A percentile compares a stretch with the other conserved stretches of the same genome.
Conservation (phyloP, 2,329 filamentous ascomycete species). For the Rasamsonia emersonii region DNA sequence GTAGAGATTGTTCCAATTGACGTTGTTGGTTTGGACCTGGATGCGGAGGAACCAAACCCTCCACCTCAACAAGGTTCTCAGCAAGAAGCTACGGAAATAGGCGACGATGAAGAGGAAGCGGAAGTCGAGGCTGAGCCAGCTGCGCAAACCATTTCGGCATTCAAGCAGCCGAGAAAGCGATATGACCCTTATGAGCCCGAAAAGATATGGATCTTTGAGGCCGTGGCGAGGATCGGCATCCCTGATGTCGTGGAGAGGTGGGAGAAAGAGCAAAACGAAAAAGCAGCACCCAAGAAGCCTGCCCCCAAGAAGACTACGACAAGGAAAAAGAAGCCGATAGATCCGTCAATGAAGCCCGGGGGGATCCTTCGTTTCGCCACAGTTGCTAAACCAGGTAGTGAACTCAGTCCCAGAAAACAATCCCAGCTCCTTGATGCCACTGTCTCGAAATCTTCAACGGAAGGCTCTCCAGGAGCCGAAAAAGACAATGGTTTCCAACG, state of each 20-base stretch:
- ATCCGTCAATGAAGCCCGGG: slow-evolving; percentile 32
- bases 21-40: slow-evolving; percentile 69
- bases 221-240: slow-evolving; percentile 55
- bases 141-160: slow-evolving; percentile 13
- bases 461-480: slow-evolving; percentile 1
- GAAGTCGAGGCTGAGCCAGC: slow-evolving; percentile 16
- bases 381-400: slow-evolving; percentile 26
- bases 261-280: slow-evolving; percentile 38
- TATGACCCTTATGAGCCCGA: slow-evolving; percentile 59
- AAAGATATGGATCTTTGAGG: slow-evolving; percentile 60
- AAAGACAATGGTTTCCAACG: no score
- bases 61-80: slow-evolving; percentile 29
- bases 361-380: slow-evolving; percentile 34
- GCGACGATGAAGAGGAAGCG: slow-evolving; percentile 24
- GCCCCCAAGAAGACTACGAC: slow-evolving; percentile 20
- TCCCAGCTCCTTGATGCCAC: slow-evolving; percentile 22
- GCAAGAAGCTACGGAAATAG: slow-evolving; percentile 22
- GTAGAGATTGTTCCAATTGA: slow-evolving; percentile 68
- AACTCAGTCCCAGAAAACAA: slow-evolving; percentile 20
- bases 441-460: slow-evolving; percentile 4
- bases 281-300: slow-evolving; percentile 17
- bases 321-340: slow-evolving; percentile 30
- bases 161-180: slow-evolving; percentile 18
- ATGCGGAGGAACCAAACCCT: slow-evolving; percentile 58
- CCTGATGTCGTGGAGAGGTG: slow-evolving; percentile 59